Evolutionary conservation across 139 green algal species (phyloP), one percentile per base, ranked within the genome.

Genomic region (Tetradesmus obliquus): DNA sequence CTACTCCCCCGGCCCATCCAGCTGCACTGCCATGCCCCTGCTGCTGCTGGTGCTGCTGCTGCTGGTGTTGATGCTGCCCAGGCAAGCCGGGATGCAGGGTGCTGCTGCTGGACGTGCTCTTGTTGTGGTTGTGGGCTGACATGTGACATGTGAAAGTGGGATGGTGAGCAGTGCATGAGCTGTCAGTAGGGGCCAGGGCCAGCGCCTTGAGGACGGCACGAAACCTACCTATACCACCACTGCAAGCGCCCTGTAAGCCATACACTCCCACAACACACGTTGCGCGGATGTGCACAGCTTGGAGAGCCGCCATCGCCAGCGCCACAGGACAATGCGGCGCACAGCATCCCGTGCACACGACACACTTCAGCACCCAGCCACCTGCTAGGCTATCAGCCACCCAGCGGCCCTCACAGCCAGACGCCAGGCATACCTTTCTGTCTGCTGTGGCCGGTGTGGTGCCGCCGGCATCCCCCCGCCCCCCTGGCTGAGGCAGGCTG

Each of bases 41-140:
- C 32, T 87, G 82, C 66, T 82, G 62, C 58, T 66, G 62, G 7
- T 24, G 83, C 22, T 55, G n/a, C 62, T 54, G 17, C 57, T 88
- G 60, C 85, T 76, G 57, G 66, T 82, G 85, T 45, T 89, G 45
- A n/a, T 88, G 84, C n/a, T 72, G 57, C 10, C 58, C 58, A 55
- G 83, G 83, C 32, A 88, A 55, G 83, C 83, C 83, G 57, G 83
- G 83, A 55, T 88, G 83, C 74, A 55, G 74, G 19, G 83, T 20
- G 12, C 45, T 86, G 80, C 32, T 62, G 51, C 45, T 54, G 54
- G 53, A 45, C 13, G 32, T 55, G 32, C 80, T 86, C 55, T 55
- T 62, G 19, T 57, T 15, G 15, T 76, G 66, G n/a, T 76, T 6
- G 5, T 76, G 66, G 3, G 66, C 66, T 76, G 66, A 76, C 17